Evolutionary conservation across 441 rosid species (phyloP).

Genomic region (Erysimum pusillum): DNA sequence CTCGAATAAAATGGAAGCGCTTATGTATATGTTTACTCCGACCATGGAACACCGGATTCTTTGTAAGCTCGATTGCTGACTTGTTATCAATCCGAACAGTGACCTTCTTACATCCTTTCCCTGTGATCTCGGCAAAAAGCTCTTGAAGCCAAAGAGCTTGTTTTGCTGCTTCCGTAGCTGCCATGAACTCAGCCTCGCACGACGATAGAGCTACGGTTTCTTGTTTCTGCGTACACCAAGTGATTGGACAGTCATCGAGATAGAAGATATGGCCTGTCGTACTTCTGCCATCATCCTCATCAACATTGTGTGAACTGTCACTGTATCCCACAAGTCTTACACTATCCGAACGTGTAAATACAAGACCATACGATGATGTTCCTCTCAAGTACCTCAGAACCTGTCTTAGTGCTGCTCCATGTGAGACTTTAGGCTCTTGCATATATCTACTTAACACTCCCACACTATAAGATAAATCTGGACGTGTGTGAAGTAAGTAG

Average conservation of each 20-base stretch:
- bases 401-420: background rate
- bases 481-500: background rate
- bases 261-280: background rate
- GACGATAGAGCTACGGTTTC: background rate
- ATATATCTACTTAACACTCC: background rate
- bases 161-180: background rate
- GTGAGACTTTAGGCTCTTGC: background rate
- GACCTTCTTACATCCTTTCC: background rate
- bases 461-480: background rate
- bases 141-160: background rate
- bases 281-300: background rate
- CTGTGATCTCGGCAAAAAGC: background rate
- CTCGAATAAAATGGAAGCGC: background rate
- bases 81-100: background rate
- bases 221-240: background rate
- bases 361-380: background rate
- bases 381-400: background rate
- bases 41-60: background rate
- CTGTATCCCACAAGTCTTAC: background rate
- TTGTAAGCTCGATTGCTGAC: background rate
- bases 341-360: background rate
- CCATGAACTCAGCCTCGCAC: background rate
- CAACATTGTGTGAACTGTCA: background rate
- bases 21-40: background rate
- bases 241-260: background rate